Base-by-base conservation (phyloP, 2,329 filamentous ascomycete species). In the Colletotrichum brevisporum region DNA sequence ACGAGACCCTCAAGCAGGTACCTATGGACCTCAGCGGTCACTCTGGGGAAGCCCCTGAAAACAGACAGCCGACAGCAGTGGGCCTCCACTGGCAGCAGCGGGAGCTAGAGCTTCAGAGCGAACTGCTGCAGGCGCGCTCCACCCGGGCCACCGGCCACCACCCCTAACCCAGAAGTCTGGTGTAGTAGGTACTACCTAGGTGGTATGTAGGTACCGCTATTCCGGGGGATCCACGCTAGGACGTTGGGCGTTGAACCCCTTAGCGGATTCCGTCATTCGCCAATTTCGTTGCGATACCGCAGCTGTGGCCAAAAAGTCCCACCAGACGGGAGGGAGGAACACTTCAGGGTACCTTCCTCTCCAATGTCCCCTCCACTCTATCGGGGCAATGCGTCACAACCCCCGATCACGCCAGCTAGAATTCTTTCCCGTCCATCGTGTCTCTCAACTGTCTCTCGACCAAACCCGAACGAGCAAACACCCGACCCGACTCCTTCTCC, bases 221-320 rank as follows among this genome's bases (percentile, higher is more conserved):
- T 65, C 65, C 18, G 65, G 65, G 67, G 56, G 57, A 48, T 59
- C 63, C 63, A 62, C 57, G 51, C 57, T 55, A 54, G 63, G 51
- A 48, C 15, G 21, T 48, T 51, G 53, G 21, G 55, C 27, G 26
- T 16, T 51, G 43, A 21, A 18, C 45, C 63, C 47, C 52, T n/a
- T 62, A 62, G 63, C 66, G 66, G 53, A 70, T 70, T 70, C 60
- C 70, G 67, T 71, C 70, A 71, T 70, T 67, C 43, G 55, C 55
- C 61, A 55, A 59, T 60, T 69, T 66, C 43, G 54, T 60, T 69
- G 62, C 66, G 61, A 65, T 59, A 60, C 55, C 62, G 61, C 55
- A 66, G 45, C 59, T 36, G 9, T 45, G 21, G 21, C 21, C 21
- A 24, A 24, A 24, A 39, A 18, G 9, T 36, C 31, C 27, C 31